Conservation (phyloP, 1,139 yeast species). For the Hansenula lynferdii region DNA sequence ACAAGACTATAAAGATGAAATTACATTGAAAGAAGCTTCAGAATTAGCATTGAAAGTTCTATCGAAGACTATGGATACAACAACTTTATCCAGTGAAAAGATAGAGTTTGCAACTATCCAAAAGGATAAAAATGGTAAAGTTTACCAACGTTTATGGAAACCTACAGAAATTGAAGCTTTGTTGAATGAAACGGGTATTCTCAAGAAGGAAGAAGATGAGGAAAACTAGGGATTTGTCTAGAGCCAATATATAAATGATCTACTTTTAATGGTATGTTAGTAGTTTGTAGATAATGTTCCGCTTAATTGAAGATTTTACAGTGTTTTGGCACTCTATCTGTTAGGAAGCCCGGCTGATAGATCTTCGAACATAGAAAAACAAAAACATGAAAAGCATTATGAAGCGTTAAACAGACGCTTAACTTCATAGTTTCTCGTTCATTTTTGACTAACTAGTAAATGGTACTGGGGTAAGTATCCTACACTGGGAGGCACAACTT, state of each 20-base stretch:
- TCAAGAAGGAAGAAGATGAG: conserved; percentile 46
- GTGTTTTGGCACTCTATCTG: too few relatives aligned
- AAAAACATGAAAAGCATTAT: too few relatives aligned
- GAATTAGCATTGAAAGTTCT: conserved; percentile 94
- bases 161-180: conserved; percentile 72
- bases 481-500: too few relatives aligned
- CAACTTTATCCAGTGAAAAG: conserved; percentile 81
- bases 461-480: background rate
- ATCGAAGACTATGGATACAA: conserved; percentile 90
- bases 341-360: too few relatives aligned
- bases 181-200: conserved; percentile 70
- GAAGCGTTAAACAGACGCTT: too few relatives aligned
- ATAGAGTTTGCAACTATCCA: conserved; percentile 84
- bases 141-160: conserved; percentile 71
- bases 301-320: too few relatives aligned
- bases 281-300: too few relatives aligned
- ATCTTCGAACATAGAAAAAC: too few relatives aligned
- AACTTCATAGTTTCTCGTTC: too few relatives aligned
- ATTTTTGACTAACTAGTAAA: too few relatives aligned
- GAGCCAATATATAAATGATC: background rate
- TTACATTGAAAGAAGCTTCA: conserved; percentile 96
- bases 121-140: conserved; percentile 41
- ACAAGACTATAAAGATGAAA: conserved; percentile 96
- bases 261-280: background rate
- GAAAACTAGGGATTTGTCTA: conserved; percentile 18